These are phyloP conservation scores for Allium sativum DNA, from an alignment of 106 monocot species.

Conservation along the genomic window DNA sequence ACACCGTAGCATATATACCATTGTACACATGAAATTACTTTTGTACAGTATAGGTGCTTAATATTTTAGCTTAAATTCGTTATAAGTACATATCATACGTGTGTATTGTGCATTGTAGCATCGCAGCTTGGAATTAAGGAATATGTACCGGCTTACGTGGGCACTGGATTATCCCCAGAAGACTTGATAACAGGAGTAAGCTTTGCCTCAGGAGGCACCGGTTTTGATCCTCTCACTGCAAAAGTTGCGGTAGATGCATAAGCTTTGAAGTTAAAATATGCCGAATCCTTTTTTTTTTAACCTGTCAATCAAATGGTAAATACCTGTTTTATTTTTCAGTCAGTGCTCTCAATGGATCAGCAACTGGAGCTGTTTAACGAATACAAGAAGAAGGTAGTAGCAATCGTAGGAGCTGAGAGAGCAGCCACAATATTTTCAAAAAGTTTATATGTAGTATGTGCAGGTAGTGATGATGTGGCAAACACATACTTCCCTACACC, in stretches of 20 bases:
- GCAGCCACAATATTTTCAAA: conserved; percentile 27
- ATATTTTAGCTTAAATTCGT: no score
- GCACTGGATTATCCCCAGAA: conserved; percentile 18
- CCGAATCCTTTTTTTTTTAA: neutral
- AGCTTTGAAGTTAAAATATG: neutral
- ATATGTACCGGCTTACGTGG: conserved; percentile 45
- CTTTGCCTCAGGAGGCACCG: conserved; percentile 65
- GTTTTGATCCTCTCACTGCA: conserved; percentile 54
- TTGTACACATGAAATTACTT: no score
- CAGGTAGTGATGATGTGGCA: conserved; percentile 48
- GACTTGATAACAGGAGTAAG: conserved; percentile 66
- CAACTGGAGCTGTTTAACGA: conserved; percentile 29
- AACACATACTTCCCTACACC: conserved; percentile 24
- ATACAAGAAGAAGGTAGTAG: conserved; percentile 35
- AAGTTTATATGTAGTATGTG: conserved; percentile 28
- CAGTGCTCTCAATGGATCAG: conserved; percentile 25
- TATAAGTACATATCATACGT: no score
- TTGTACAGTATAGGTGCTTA: no score
- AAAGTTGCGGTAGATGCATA: conserved; percentile 18
- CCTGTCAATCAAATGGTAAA: neutral
- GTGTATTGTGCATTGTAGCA: conserved; percentile 15
- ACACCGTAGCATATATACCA: no score
- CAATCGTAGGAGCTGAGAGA: conserved; percentile 26
- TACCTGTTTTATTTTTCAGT: conserved; percentile 8
- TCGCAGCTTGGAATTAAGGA: conserved; percentile 63